Evolutionary conservation across 129 eudicot genomes (phyloP).

Genomic region (Lactuca saligna): DNA sequence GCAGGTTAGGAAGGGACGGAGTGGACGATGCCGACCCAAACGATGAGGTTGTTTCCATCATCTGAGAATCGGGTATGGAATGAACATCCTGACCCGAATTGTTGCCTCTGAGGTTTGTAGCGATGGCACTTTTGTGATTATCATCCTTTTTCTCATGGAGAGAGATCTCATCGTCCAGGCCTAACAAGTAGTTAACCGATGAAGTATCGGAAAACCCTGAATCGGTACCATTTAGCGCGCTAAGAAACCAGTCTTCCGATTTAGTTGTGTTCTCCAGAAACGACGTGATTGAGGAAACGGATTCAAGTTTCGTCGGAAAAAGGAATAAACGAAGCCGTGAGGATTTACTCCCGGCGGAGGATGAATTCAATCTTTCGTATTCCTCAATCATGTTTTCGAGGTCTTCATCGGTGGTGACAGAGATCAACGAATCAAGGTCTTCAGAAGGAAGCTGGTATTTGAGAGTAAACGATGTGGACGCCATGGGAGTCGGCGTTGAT

Average conservation of each 20-base stretch:
- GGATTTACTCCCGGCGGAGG: neutral
- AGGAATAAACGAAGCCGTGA: slow-evolving; percentile 28
- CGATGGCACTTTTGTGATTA: slow-evolving; percentile 16
- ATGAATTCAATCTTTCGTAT: slow-evolving; percentile 40
- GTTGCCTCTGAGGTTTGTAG: slow-evolving; percentile 22
- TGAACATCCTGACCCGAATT: slow-evolving; percentile 51
- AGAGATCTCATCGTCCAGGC: slow-evolving; percentile 41
- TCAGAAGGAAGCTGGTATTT: slow-evolving; percentile 81
- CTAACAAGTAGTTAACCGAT: slow-evolving; percentile 57
- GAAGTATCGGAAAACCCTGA: slow-evolving; percentile 59
- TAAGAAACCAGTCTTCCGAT: slow-evolving; percentile 55
- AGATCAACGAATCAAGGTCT: slow-evolving; percentile 76
- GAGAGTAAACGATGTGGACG: slow-evolving; percentile 39
- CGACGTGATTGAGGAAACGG: slow-evolving; percentile 20
- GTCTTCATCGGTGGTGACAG: slow-evolving; percentile 73
- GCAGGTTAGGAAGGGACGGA: slow-evolving; percentile 57
- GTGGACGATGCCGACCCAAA: slow-evolving; percentile 69
- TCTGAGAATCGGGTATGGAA: slow-evolving; percentile 71
- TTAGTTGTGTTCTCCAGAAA: slow-evolving; percentile 47
- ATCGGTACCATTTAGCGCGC: slow-evolving; percentile 47
- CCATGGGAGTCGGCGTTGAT: neutral
- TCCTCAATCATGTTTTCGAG: slow-evolving; percentile 84
- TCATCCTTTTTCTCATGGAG: slow-evolving; percentile 19
- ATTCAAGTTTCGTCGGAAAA: slow-evolving; percentile 31
- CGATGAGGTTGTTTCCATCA: slow-evolving; percentile 63